Conservation (phyloP, 305 asterid species). For the Solanum chacoense region DNA sequence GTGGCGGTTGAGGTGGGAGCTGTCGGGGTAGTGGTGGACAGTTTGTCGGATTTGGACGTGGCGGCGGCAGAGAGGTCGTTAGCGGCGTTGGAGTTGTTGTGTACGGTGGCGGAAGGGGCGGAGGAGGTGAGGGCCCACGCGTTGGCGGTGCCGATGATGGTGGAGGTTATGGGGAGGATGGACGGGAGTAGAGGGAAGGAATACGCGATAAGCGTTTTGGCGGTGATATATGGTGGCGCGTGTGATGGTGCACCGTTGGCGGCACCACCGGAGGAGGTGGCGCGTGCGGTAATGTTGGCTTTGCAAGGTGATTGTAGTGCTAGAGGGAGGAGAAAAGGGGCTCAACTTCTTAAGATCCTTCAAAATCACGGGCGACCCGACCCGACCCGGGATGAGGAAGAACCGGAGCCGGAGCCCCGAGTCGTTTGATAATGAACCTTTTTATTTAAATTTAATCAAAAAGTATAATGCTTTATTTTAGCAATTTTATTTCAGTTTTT, state of each 20-base stretch:
- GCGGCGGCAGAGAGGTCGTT: slow-evolving; percentile 58
- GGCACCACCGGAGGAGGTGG: slow-evolving; percentile 80
- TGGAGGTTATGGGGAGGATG: slow-evolving; percentile 70
- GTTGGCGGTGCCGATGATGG: slow-evolving; percentile 80
- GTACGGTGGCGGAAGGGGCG: slow-evolving; percentile 70
- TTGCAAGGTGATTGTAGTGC: slow-evolving; percentile 65
- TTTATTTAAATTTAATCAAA: neutral
- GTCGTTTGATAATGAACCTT: neutral
- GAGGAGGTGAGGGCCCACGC: slow-evolving; percentile 64
- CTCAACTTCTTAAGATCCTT: slow-evolving; percentile 66
- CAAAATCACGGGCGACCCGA: slow-evolving; percentile 41
- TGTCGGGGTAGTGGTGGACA: slow-evolving; percentile 59
- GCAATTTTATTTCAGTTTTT: neutral
- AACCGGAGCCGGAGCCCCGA: neutral
- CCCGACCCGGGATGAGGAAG: slow-evolving; percentile 17
- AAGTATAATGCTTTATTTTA: neutral
- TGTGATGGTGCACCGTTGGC: slow-evolving; percentile 27
- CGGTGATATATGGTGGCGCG: slow-evolving; percentile 48
- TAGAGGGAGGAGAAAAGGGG: slow-evolving; percentile 64
- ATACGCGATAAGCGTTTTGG: slow-evolving; percentile 59
- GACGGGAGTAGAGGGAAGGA: slow-evolving; percentile 61
- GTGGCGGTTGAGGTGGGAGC: slow-evolving; percentile 64
- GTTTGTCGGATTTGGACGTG: slow-evolving; percentile 47
- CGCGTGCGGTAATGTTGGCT: slow-evolving; percentile 76
- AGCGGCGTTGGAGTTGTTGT: slow-evolving; percentile 60